Evolutionary conservation across 805 yeast species (phyloP).

Genomic region (Yamadazyma sp.): DNA sequence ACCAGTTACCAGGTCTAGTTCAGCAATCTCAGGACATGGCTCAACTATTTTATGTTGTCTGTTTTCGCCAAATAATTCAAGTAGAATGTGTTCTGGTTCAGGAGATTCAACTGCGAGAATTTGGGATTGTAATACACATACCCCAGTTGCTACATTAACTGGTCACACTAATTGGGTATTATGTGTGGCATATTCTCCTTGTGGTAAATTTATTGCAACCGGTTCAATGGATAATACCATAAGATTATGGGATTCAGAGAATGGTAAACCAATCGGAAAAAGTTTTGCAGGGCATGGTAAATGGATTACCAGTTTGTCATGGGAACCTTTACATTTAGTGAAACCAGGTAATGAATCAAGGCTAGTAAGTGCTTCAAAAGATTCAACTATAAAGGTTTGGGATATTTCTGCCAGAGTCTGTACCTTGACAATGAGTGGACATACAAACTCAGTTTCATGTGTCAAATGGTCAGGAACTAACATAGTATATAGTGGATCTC

Average conservation of each 20-base stretch:
- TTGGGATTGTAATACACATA: constrained; percentile 96
- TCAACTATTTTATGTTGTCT: constrained; percentile 88
- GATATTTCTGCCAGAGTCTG: constrained; percentile 70
- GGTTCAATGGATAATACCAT: constrained; percentile 94
- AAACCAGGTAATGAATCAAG: constrained; percentile 63
- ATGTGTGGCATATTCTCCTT: constrained; percentile 88
- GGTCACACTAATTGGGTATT: constrained; percentile 96
- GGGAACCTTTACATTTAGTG: constrained; percentile 92
- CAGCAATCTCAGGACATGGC: constrained; percentile 94
- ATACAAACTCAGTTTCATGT: constrained; percentile 84
- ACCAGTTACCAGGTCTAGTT: constrained; percentile 85
- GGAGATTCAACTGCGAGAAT: constrained; percentile 95
- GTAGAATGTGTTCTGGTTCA: constrained; percentile 89
- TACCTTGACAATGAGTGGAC: constrained; percentile 76
- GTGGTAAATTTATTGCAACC: constrained; percentile 87
- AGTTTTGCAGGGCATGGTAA: constrained; percentile 79
- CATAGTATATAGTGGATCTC: constrained; percentile 82
- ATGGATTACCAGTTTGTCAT: constrained; percentile 84
- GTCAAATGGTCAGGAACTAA: constrained; percentile 97
- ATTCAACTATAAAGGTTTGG: constrained; percentile 88
- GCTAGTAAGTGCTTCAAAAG: constrained; percentile 86
- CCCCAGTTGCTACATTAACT: constrained; percentile 72
- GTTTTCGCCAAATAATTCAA: constrained; percentile 86
- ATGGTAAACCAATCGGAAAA: constrained; percentile 72
- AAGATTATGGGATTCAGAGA: constrained; percentile 78